phyloP scores from a whole-genome alignment of 2,329 filamentous ascomycete genomes.

The Colletotrichum chlorophyti region DNA sequence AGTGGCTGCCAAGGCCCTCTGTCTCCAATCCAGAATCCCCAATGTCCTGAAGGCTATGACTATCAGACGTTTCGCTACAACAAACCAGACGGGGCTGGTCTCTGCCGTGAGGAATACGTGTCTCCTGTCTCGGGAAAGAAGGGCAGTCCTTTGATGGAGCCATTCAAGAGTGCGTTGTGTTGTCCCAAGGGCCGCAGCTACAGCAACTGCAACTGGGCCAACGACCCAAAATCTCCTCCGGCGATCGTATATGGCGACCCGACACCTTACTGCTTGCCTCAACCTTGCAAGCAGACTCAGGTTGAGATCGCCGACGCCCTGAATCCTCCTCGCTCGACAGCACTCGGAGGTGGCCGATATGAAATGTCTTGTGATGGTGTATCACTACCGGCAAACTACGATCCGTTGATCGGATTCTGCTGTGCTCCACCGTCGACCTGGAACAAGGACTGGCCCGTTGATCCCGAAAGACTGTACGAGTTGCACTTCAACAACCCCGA shows the following conservation, averaged over 20 bases:
- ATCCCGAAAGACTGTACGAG: conserved; percentile 34
- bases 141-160: too few species aligned
- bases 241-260: neutral
- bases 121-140: too few species aligned
- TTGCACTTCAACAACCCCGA: conserved; percentile 26
- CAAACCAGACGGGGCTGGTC: neutral
- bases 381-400: neutral
- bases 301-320: conserved; percentile 20
- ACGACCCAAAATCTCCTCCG: conserved; percentile 13
- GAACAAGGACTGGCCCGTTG: conserved; percentile 40
- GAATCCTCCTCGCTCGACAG: conserved; percentile 20
- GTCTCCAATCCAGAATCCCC: neutral
- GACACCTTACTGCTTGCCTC: neutral
- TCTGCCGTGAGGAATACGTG: neutral
- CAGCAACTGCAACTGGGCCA: conserved; percentile 23
- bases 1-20: conserved; percentile 31
- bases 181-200: conserved; percentile 19
- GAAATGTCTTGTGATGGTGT: neutral
- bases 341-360: neutral
- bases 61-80: neutral
- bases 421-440: neutral
- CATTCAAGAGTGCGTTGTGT: conserved; percentile 28
- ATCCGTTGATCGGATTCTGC: neutral
- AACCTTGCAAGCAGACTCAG: conserved; percentile 3
- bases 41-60: neutral